Conservation (phyloP, 2,329 filamentous ascomycete species). For the Penicillium sp. region DNA sequence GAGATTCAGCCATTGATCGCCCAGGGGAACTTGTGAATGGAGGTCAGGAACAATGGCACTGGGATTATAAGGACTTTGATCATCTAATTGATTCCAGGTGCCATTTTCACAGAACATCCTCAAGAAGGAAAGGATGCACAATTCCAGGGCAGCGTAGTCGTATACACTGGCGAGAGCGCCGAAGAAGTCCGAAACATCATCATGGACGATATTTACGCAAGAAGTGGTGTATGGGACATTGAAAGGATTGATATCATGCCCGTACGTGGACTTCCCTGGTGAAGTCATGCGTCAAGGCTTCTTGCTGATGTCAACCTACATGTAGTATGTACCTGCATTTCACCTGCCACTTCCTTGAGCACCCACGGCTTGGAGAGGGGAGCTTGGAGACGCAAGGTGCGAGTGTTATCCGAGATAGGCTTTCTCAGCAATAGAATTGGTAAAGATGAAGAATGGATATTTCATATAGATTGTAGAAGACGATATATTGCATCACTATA, state of each 20-base stretch:
- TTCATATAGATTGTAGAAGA: not conserved
- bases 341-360: constrained; percentile 1
- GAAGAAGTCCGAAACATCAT: constrained; percentile 20
- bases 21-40: no score
- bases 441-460: not conserved
- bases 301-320: not conserved
- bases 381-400: no score
- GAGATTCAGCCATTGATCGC: no score
- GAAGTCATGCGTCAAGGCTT: no score
- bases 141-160: constrained; percentile 20
- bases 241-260: constrained; percentile 16
- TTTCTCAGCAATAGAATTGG: not conserved
- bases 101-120: constrained; percentile 15
- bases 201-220: constrained; percentile 17
- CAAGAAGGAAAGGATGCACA: constrained; percentile 6
- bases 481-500: not conserved
- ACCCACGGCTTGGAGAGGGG: no score
- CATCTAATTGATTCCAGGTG: constrained; percentile 4
- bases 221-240: constrained; percentile 22
- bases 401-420: no score
- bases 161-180: constrained; percentile 14
- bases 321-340: constrained; percentile 10
- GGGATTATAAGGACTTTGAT: no score
- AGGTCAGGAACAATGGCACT: no score
- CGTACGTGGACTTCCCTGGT: constrained; percentile 1